Evolutionary conservation across 352 stramenopile genomes (phyloP).

Genomic region (Phytophthora pisi): DNA sequence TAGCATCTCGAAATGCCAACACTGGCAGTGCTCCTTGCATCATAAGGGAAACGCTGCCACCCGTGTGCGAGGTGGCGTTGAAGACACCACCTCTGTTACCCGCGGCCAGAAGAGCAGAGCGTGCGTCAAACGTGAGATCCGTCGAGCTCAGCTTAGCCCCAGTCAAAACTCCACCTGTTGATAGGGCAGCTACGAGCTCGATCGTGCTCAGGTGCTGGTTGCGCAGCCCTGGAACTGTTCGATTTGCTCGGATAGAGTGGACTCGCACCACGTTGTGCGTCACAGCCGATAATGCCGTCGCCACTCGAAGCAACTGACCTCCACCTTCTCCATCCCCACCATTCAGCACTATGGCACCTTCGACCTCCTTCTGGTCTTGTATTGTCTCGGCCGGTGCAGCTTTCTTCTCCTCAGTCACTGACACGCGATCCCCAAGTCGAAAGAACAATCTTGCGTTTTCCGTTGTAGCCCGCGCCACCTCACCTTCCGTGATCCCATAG

Average conservation of each 20-base stretch:
- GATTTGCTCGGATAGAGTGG: conserved; percentile 78
- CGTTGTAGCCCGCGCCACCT: conserved; percentile 52
- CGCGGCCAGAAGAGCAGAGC: conserved; percentile 9
- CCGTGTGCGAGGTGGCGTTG: conserved; percentile 48
- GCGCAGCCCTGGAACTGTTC: conserved; percentile 71
- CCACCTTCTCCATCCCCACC: conserved; percentile 83
- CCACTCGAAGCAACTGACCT: conserved; percentile 89
- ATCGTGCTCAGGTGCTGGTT: conserved; percentile 88
- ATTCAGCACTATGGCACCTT: conserved; percentile 44
- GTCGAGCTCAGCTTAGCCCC: conserved; percentile 59
- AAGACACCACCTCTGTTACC: conserved; percentile 16
- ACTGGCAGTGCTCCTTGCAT: conserved; percentile 65
- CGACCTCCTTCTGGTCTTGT: conserved; percentile 15
- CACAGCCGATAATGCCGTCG: conserved; percentile 72
- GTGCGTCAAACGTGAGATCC: conserved; percentile 41
- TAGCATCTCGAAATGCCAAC: conserved; percentile 39
- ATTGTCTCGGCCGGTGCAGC: not conserved
- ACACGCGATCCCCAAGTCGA: conserved; percentile 24
- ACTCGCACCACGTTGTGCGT: conserved; percentile 65
- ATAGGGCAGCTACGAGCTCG: conserved; percentile 53
- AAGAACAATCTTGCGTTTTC: conserved; percentile 66
- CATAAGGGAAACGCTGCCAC: conserved; percentile 69
- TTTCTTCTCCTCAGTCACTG: conserved; percentile 14
- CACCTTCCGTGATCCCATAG: conserved; percentile 40
- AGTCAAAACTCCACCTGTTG: conserved; percentile 30